These are phyloP conservation scores for Microstroma glucosiphilum DNA, from an alignment of 1,284 basidiomycete species.

Conservation along the genomic window DNA sequence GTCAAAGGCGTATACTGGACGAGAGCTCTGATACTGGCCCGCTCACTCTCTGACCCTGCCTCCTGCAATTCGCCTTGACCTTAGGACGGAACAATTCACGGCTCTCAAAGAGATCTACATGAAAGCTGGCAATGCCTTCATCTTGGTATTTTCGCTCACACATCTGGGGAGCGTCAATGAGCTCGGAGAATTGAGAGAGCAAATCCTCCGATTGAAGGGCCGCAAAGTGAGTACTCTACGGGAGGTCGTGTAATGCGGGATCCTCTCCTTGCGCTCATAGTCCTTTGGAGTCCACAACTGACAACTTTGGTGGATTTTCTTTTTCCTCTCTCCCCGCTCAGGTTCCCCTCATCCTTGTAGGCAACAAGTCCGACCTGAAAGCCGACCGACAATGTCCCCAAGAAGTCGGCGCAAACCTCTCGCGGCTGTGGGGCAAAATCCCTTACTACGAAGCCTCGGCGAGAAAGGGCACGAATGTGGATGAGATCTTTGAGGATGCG, in stretches of 20 bases:
- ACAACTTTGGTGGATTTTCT: no score
- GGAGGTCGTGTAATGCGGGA: not conserved
- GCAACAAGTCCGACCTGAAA: constrained; percentile 41
- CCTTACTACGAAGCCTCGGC: constrained; percentile 44
- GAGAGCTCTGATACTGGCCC: not conserved
- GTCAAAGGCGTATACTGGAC: not conserved
- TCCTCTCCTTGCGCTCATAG: not conserved
- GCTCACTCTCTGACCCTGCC: not conserved
- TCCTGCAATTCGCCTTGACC: not conserved
- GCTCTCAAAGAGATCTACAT: constrained; percentile 46
- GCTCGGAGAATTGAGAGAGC: constrained; percentile 36
- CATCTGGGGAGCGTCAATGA: constrained; percentile 42
- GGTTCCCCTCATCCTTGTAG: constrained; percentile 40
- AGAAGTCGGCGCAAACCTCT: constrained; percentile 41
- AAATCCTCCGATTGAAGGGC: constrained; percentile 40
- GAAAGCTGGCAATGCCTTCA: constrained; percentile 38
- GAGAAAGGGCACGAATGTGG: constrained; percentile 38
- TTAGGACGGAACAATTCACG: constrained; percentile 39
- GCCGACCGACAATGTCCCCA: constrained; percentile 39
- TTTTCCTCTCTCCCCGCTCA: not conserved
- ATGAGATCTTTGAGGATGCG: constrained; percentile 40
- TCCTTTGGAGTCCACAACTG: no score
- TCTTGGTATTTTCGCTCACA: constrained; percentile 43
- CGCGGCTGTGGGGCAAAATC: constrained; percentile 41
- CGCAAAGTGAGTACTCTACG: constrained; percentile 19